Evolutionary conservation across 306 rosid genomes (phyloP).

Genomic region (Trifolium fragiferum): DNA sequence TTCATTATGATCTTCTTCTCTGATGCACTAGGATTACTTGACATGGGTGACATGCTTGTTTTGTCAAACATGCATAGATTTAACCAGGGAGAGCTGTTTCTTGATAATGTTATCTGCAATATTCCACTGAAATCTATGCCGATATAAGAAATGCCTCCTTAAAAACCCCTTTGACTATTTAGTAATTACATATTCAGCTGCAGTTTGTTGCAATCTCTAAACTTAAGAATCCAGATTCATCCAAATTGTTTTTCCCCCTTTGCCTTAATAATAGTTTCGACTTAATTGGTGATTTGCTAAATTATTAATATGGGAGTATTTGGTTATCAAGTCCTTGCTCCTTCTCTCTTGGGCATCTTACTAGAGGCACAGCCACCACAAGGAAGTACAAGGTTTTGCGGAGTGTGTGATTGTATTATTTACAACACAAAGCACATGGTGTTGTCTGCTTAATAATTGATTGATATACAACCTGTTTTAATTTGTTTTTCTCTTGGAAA

Average conservation of each 20-base stretch:
- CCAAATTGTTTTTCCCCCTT: not conserved
- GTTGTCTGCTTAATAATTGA: conserved; percentile 22
- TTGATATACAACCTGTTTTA: not conserved
- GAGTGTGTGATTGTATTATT: conserved; percentile 12
- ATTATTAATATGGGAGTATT: no score
- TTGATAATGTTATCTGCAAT: conserved; percentile 21
- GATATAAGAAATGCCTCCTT: conserved; percentile 1
- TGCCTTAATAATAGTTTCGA: not conserved
- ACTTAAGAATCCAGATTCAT: conserved; percentile 27
- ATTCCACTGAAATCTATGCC: not conserved
- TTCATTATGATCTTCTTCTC: conserved; percentile 31
- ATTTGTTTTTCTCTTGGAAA: conserved; percentile 11
- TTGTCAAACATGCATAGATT: conserved; percentile 24
- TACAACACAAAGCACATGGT: not conserved
- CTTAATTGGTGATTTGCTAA: no score
- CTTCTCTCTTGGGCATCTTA: conserved; percentile 13
- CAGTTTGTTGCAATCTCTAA: conserved; percentile 14
- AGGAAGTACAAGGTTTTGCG: conserved; percentile 1
- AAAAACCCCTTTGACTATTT: not conserved
- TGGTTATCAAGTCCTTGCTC: conserved; percentile 19
- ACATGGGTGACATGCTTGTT: conserved; percentile 22
- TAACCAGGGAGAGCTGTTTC: conserved; percentile 13
- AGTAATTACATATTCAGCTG: not conserved
- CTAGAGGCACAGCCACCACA: not conserved
- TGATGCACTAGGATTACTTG: conserved; percentile 22